Evolutionary conservation across 257 asterid species (phyloP).

Genomic region (Prunella vulgaris): DNA sequence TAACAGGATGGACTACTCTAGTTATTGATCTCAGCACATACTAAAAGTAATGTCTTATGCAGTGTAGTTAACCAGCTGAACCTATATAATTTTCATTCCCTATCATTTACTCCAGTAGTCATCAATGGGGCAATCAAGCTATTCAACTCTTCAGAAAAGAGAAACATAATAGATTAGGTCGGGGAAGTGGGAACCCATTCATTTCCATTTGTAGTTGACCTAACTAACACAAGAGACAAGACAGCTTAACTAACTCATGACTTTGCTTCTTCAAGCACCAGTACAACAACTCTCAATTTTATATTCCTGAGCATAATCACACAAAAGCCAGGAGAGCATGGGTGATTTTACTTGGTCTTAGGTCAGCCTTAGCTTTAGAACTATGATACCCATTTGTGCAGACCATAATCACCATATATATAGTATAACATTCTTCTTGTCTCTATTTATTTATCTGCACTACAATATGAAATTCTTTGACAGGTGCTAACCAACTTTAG

Average conservation of each 20-base stretch:
- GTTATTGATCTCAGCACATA: background rate
- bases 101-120: background rate
- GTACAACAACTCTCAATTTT: background rate
- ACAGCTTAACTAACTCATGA: constrained; percentile 2
- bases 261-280: constrained; percentile 7
- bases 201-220: background rate
- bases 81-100: background rate
- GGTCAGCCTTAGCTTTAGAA: constrained; percentile 6
- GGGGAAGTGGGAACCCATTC: background rate
- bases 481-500: constrained; percentile 61
- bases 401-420: constrained; percentile 4
- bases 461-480: constrained; percentile 1
- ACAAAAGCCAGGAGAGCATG: constrained; percentile 2
- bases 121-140: background rate
- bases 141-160: background rate
- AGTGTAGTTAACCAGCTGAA: background rate
- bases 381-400: background rate
- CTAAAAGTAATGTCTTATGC: background rate
- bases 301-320: background rate
- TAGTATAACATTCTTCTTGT: background rate
- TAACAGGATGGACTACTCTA: background rate
- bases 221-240: background rate
- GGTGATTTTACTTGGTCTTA: constrained; percentile 2
- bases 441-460: background rate
- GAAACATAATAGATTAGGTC: background rate